Conservation (phyloP, 1,284 basidiomycete genomes). For the Termitomyces sp. region DNA sequence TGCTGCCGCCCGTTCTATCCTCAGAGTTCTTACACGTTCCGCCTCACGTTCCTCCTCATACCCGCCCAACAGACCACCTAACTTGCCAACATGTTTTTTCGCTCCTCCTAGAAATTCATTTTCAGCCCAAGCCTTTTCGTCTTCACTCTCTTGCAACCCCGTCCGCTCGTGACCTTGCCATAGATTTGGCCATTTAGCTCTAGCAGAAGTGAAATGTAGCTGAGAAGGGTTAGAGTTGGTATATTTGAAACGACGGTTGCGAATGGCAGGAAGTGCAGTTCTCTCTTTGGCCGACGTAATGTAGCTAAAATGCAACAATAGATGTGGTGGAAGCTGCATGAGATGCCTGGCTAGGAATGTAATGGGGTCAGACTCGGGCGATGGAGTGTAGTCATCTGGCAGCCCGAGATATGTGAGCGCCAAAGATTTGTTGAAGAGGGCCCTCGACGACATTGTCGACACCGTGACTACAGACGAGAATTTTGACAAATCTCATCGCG, state of each 20-base stretch:
- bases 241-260: conserved; percentile 67
- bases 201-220: conserved; percentile 47
- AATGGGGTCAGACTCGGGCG: conserved; percentile 53
- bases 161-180: conserved; percentile 52
- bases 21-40: conserved; percentile 47
- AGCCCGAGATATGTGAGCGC: conserved; percentile 63
- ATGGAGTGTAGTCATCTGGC: conserved; percentile 49
- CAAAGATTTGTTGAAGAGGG: conserved; percentile 34
- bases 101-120: conserved; percentile 54
- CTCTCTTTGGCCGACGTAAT: conserved; percentile 64
- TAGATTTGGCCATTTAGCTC: conserved; percentile 54
- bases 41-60: conserved; percentile 74
- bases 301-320: conserved; percentile 53
- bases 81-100: conserved; percentile 60
- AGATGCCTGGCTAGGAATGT: conserved; percentile 59
- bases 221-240: conserved; percentile 46
- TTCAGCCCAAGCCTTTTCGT: conserved; percentile 67
- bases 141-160: conserved; percentile 49
- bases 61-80: conserved; percentile 57
- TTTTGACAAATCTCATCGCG: neutral
- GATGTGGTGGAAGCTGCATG: conserved; percentile 59
- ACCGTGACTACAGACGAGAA: neutral
- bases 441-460: conserved; percentile 16
- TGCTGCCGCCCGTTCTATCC: conserved; percentile 33
- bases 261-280: conserved; percentile 52